These are phyloP conservation scores for Torulaspora microellipsoides DNA, from an alignment of 805 yeast species.

Conservation along the genomic window DNA sequence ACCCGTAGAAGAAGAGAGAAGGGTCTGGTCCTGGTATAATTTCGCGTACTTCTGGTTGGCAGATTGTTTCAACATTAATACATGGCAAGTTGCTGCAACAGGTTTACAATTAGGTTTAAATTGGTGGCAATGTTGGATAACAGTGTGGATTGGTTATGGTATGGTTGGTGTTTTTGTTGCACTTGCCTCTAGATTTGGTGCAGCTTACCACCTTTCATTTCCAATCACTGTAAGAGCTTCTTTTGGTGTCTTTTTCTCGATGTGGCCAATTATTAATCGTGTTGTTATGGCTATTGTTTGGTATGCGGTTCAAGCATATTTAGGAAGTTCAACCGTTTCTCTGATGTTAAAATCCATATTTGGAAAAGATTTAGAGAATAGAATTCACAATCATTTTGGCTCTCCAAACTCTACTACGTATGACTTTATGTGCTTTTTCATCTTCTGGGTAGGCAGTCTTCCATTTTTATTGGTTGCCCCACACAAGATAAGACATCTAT, in stretches of 20 bases:
- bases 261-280: slow-evolving; percentile 86
- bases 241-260: slow-evolving; percentile 81
- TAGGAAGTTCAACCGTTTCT: slow-evolving; percentile 79
- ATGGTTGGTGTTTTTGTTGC: slow-evolving; percentile 67
- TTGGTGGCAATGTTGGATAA: slow-evolving; percentile 91
- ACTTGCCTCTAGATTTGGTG: slow-evolving; percentile 72
- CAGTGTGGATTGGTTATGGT: slow-evolving; percentile 81
- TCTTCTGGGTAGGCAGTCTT: slow-evolving; percentile 74
- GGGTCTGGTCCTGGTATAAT: slow-evolving; percentile 85
- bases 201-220: slow-evolving; percentile 75
- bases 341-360: slow-evolving; percentile 74
- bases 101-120: slow-evolving; percentile 72
- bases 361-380: slow-evolving; percentile 55
- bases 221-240: slow-evolving; percentile 79
- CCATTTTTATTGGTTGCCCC: slow-evolving; percentile 83
- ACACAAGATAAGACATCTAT: slow-evolving; percentile 75
- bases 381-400: slow-evolving; percentile 59
- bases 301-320: slow-evolving; percentile 83
- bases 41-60: slow-evolving; percentile 82
- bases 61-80: slow-evolving; percentile 83
- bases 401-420: slow-evolving; percentile 64
- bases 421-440: slow-evolving; percentile 68
- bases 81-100: slow-evolving; percentile 88
- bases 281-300: slow-evolving; percentile 84
- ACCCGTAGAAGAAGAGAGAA: slow-evolving; percentile 69